phyloP scores from a whole-genome alignment of 2,329 filamentous ascomycete genomes.

The Biscogniauxia mediterranea region DNA sequence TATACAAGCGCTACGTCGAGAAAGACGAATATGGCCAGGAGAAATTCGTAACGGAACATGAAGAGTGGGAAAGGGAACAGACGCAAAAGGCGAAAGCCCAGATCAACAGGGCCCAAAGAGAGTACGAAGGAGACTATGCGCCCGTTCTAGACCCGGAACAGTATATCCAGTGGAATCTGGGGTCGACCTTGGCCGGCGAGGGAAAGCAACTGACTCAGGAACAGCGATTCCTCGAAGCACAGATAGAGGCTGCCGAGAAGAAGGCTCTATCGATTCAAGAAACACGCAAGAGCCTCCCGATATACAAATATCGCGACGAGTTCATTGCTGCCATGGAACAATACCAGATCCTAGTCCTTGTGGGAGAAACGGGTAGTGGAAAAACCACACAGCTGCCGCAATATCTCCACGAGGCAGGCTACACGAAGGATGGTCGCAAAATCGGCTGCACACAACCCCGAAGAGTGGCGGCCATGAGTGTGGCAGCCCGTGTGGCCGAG shows the following conservation, averaged over 20 bases:
- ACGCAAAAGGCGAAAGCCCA: slow-evolving; percentile 83
- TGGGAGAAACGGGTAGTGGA: slow-evolving; percentile 91
- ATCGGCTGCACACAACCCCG: slow-evolving; percentile 93
- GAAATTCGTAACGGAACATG: slow-evolving; percentile 86
- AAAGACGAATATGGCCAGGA: slow-evolving; percentile 84
- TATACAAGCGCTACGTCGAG: slow-evolving; percentile 90
- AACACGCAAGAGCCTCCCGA: slow-evolving; percentile 83
- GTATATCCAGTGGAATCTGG: slow-evolving; percentile 80
- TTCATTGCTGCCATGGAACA: slow-evolving; percentile 84
- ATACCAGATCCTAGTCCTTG: slow-evolving; percentile 85
- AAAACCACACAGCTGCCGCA: slow-evolving; percentile 96
- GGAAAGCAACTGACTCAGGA: slow-evolving; percentile 72
- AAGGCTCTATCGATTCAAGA: slow-evolving; percentile 88
- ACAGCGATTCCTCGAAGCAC: slow-evolving; percentile 73
- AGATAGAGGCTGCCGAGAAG: slow-evolving; percentile 85
- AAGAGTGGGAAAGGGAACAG: slow-evolving; percentile 95
- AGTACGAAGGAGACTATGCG: slow-evolving; percentile 81
- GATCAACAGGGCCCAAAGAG: slow-evolving; percentile 70
- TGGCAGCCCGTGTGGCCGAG: slow-evolving; percentile 92
- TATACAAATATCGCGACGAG: slow-evolving; percentile 82
- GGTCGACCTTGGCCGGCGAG: slow-evolving; percentile 70
- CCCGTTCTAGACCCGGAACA: slow-evolving; percentile 90
- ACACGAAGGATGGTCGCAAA: slow-evolving; percentile 79
- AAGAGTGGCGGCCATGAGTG: slow-evolving; percentile 94
- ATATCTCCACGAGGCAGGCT: slow-evolving; percentile 88